Evolutionary conservation across 2,329 filamentous ascomycete species (phyloP).

Genomic region (Zymoseptoria tritici): DNA sequence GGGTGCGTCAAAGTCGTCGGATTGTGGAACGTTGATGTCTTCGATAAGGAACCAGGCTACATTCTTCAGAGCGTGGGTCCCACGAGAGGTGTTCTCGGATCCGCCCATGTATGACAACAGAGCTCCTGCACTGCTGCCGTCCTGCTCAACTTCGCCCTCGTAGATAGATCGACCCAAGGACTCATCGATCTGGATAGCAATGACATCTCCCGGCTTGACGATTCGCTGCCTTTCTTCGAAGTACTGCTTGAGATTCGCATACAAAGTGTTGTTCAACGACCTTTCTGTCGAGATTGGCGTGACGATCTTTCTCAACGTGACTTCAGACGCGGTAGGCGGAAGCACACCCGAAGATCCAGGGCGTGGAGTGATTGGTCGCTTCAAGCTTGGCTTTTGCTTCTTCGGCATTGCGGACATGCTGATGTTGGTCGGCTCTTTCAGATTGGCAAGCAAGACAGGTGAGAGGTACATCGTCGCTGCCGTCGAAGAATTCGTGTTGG

Average conservation of each 20-base stretch:
- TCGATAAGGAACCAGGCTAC: constrained; percentile 93
- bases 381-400: constrained; percentile 33
- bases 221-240: constrained; percentile 78
- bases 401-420: constrained; percentile 60
- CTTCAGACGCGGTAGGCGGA: constrained; percentile 62
- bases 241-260: constrained; percentile 79
- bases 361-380: constrained; percentile 28
- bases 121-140: constrained; percentile 51
- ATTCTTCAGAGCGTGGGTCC: constrained; percentile 32
- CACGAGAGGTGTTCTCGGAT: constrained; percentile 44
- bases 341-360: constrained; percentile 36
- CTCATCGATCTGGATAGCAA: constrained; percentile 84
- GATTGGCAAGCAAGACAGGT: constrained; percentile 77
- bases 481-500: constrained; percentile 35
- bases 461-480: constrained; percentile 69
- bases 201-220: constrained; percentile 77
- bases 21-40: constrained; percentile 51
- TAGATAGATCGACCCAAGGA: constrained; percentile 74
- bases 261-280: constrained; percentile 73
- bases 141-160: constrained; percentile 61
- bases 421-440: constrained; percentile 70
- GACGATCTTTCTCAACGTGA: constrained; percentile 80
- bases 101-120: constrained; percentile 20
- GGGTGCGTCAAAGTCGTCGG: constrained; percentile 49
- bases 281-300: constrained; percentile 84